These are phyloP conservation scores for Tetraselmis striata DNA, from an alignment of 139 green algal species.

Conservation along the genomic window DNA sequence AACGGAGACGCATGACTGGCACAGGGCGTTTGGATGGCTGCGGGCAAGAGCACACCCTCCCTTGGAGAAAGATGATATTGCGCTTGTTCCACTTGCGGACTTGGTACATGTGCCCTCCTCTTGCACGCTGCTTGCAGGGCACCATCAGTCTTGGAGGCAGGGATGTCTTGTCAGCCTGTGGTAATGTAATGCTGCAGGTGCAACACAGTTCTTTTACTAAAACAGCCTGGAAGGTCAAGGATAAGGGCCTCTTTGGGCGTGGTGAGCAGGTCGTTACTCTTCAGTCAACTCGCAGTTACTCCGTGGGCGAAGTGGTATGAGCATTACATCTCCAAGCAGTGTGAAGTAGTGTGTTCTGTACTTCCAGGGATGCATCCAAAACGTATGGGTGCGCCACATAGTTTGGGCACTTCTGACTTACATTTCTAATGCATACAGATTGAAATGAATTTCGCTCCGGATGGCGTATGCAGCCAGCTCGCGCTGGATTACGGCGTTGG, in stretches of 20 bases:
- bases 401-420: background rate
- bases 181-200: constrained; percentile 29
- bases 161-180: background rate
- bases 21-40: constrained; percentile 69
- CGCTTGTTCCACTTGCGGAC: constrained; percentile 76
- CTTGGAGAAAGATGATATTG: constrained; percentile 53
- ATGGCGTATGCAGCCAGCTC: constrained; percentile 55
- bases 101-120: constrained; percentile 34
- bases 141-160: background rate
- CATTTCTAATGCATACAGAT: constrained; percentile 7
- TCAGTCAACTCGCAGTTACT: constrained; percentile 30
- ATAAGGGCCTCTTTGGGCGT: constrained; percentile 47
- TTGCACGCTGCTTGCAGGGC: background rate
- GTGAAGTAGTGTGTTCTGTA: too few relatives aligned
- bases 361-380: too few relatives aligned
- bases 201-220: constrained; percentile 36
- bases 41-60: constrained; percentile 57
- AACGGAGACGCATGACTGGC: too few relatives aligned
- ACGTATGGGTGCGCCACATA: too few relatives aligned
- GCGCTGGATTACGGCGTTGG: constrained; percentile 70
- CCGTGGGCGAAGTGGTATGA: constrained; percentile 41
- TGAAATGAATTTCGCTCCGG: constrained; percentile 51
- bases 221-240: constrained; percentile 32
- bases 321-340: too few relatives aligned
- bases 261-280: constrained; percentile 33